A percentile compares a stretch with the other conserved stretches of the same genome.
phyloP scores from a whole-genome alignment of 1,139 yeast species.

The Taphrina deformans region DNA sequence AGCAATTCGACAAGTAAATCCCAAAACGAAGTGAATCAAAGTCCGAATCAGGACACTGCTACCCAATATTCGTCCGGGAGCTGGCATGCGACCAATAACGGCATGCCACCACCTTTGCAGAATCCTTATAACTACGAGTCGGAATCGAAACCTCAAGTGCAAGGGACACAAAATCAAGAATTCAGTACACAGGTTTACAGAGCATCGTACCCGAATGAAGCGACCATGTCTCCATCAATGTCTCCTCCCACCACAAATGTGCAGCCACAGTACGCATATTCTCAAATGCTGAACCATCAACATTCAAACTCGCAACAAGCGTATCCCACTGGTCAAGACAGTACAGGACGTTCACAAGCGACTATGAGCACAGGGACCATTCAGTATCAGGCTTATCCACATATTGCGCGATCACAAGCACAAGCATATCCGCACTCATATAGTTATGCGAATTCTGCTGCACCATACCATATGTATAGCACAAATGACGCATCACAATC shows the following conservation, averaged over 20 bases:
- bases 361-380: not conserved
- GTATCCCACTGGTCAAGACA: not conserved
- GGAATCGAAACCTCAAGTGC: not conserved
- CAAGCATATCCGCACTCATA: constrained; percentile 12
- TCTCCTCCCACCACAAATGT: not conserved
- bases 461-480: not conserved
- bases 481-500: not conserved
- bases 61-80: not conserved
- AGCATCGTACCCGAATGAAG: not conserved
- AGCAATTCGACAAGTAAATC: not conserved
- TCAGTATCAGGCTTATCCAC: not conserved
- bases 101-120: not conserved
- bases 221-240: not conserved
- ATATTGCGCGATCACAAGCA: not conserved
- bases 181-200: not conserved
- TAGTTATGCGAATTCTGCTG: not conserved
- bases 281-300: not conserved
- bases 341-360: not conserved
- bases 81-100: not conserved
- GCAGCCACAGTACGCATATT: constrained; percentile 1
- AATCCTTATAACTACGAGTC: constrained; percentile 2
- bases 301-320: not conserved
- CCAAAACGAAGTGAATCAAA: not conserved
- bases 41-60: not conserved
- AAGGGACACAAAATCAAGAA: not conserved